These are phyloP conservation scores for Forsythia viridissima DNA, from an alignment of 257 asterid species.

Conservation along the genomic window DNA sequence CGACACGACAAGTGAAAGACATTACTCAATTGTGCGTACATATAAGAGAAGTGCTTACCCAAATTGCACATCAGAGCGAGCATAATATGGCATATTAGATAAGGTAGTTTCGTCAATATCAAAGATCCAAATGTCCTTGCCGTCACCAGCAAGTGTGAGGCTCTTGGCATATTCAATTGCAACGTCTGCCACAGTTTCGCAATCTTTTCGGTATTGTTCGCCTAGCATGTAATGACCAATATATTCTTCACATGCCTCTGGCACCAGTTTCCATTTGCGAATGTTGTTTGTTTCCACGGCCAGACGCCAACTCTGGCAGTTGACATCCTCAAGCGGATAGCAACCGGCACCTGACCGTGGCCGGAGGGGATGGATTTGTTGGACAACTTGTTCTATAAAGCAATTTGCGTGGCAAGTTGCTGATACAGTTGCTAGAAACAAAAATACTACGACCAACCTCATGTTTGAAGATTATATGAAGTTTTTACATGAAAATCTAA, in stretches of 20 bases:
- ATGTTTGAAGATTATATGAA: slow-evolving; percentile 1
- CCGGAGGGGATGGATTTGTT: slow-evolving; percentile 37
- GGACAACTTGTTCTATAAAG: not conserved
- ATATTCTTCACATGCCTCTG: slow-evolving; percentile 38
- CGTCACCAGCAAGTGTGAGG: slow-evolving; percentile 27
- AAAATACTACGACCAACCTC: not conserved
- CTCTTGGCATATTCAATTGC: slow-evolving; percentile 43
- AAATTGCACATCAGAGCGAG: slow-evolving; percentile 41
- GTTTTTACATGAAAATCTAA: not conserved
- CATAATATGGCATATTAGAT: slow-evolving; percentile 44
- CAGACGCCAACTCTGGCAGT: slow-evolving; percentile 67
- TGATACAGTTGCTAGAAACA: slow-evolving; percentile 13
- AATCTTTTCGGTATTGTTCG: slow-evolving; percentile 46
- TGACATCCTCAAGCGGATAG: slow-evolving; percentile 16
- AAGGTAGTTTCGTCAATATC: slow-evolving; percentile 55
- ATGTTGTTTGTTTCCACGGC: slow-evolving; percentile 57
- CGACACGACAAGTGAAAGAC: no score
- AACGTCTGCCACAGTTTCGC: slow-evolving; percentile 37
- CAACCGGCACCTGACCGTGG: slow-evolving; percentile 36
- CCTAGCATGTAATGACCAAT: slow-evolving; percentile 55
- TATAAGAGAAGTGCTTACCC: slow-evolving; percentile 32
- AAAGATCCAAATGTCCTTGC: slow-evolving; percentile 50
- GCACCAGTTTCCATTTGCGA: slow-evolving; percentile 39
- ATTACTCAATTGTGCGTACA: not conserved
- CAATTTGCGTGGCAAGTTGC: slow-evolving; percentile 18